Base-by-base conservation (phyloP, 1,139 yeast species). In the Geotrichum reessii region DNA sequence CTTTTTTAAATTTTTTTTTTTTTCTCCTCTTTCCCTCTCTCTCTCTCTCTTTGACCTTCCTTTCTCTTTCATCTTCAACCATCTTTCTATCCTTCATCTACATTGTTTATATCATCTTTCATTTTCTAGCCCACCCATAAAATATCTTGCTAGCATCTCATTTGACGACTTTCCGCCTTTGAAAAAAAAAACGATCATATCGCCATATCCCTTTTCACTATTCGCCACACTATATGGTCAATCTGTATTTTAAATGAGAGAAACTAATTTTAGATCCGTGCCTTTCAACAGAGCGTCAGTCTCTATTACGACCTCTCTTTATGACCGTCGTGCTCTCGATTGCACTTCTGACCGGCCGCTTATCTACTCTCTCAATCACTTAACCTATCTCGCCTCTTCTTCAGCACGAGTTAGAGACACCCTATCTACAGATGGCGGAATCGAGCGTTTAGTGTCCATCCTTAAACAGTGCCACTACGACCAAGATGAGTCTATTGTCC, bases 381-480 rank as follows among this genome's bases (percentile, higher is more conserved):
- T 93, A 59, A 90, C 97, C 0, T 89, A 86, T 69, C 78, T 93
- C 52, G 90, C 95, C 0, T 86, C 95, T 1, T 85, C 95, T 14
- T 86, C 91, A 64, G 87, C 91, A 42, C 86, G 92, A 68, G 96
- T 93, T 2, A 79, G 99, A 55, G 98, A 93, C 67, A 90, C 97
- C 0, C 78, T 93, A 51, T 82, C 96, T 14, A 78, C 77, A 24
- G 99, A 93, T 72, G 99, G 99, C 17, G 98, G 98, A 0, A 76
- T 93, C 52, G 97, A 91, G 70, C 78, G 98, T 55, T 78, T 93
- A 59, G 89, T 93, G 49, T 87, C 87, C 60, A 92, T 93, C 50
- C 76, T 93, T 59, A 89, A 88, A 68, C 95, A 87, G 66, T 91
- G 97, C 68, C 83, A 81, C 64, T 64, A 62, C 51, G 58, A 59